Evolutionary conservation across 352 stramenopile genomes (phyloP), one percentile per base, ranked within the genome.

Genomic region (Globisporangium viniferum): DNA sequence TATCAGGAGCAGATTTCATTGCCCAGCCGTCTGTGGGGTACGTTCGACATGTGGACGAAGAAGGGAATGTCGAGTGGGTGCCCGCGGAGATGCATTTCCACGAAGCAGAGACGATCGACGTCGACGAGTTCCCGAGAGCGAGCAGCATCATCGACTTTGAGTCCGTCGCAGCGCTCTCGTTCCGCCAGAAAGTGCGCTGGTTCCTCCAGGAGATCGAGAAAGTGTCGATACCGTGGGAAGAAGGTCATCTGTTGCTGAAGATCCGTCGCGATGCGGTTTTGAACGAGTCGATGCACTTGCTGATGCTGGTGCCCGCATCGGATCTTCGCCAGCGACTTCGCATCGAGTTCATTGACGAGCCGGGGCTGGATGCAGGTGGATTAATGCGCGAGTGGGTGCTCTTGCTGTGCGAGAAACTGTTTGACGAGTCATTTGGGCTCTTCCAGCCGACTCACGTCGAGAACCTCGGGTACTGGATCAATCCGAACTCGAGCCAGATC

Each of bases 331-430:
- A 93, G 62, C 78, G 86, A 5, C 73, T 95, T 29, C 86, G 84
- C 33, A 94, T 95, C 35, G 86, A 95, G 68, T 95, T 95, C 53
- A 91, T 93, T 22, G 80, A 93, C 46, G 88, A 95, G 53, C 84
- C 86, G 1, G 88, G 84, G 0, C 67, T 95, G 24, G 86, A 95
- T 65, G 86, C 83, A 0, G 88, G 88, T 3, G 88, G 88, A 10
- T 60, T 95, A 22, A 77, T 93, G 71, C 81, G 88, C 7, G 86
- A 95, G 48, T 95, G 88, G 88, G 80, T 93, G 36, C 64, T 91
- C 10, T 69, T 94, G 67, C 68, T 94, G 0, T 93, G 86, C 24
- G 82, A 93, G 53, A 76, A 87, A 58, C 75, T 94, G 14, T 95
- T 95, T 56, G 80, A 92, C 46, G 88, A 94, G 55, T 84, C 74